Evolutionary conservation across 23 red algal species (phyloP), one percentile per base, ranked within the genome.

Genomic region (Pyropia haitanensis): DNA sequence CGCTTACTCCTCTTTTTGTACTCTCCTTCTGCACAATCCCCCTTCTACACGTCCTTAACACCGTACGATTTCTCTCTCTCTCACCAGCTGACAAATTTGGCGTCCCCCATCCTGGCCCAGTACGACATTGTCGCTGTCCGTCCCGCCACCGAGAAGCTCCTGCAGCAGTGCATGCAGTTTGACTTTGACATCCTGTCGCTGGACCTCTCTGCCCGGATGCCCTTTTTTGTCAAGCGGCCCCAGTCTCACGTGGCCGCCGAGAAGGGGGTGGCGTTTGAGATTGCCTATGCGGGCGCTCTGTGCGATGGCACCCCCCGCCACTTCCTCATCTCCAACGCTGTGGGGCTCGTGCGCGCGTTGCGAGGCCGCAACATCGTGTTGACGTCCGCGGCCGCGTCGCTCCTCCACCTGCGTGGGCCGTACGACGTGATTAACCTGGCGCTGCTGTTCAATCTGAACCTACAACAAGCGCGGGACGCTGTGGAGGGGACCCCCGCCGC

Each of bases 141-240:
- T 5, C 79, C 88, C 20, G 53, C 78, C 0, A 65, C 77, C 20
- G 88, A 93, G 33, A 93, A 93, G 69, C 20, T 93, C 18, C 27
- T 93, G 24, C 78, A 83, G 32, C 88, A 85, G 62, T 68, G 61
- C 21, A 52, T 93, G 56, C 79, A 78, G 57, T 79, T 79, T 67
- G 88, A 93, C 52, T 78, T 93, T 60, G 88, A 93, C 49, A 79
- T 93, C 18, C 46, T 93, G 21, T 72, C 61, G 26, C 27, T 85
- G 49, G 61, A 71, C 1, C 25, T 80, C 21, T 61, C 77, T 21
- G 33, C 25, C 27, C 59, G 71, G 25, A 58, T 58, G 49, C 70
- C 64, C 1, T 80, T 73, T 60, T 60, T 70, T 49, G 60, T 93
- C 30, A 85, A 85, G 57, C 29, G 70, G 14, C 79, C 88, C 1